A percentile compares a stretch with the other conserved stretches of the same genome.
These are phyloP conservation scores for Rhexocercosporidium sp. DNA, from an alignment of 2,329 filamentous ascomycete genomes.

Conservation along the genomic window DNA sequence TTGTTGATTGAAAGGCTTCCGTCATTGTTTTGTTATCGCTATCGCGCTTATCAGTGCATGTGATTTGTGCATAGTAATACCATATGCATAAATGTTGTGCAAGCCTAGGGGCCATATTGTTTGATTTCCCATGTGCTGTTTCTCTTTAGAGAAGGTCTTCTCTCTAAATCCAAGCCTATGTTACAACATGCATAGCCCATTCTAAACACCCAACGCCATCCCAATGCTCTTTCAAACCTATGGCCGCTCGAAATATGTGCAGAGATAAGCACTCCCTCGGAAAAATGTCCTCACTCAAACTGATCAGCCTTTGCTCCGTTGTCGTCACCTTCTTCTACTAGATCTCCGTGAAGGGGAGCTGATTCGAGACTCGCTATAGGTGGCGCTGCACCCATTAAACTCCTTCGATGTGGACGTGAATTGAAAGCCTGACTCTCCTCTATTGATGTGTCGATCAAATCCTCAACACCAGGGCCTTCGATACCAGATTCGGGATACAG, in stretches of 20 bases:
- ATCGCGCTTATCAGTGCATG: not conserved
- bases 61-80: not conserved
- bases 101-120: not conserved
- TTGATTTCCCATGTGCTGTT: not conserved
- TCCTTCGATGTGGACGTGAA: conserved; percentile 57
- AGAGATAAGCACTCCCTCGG: conserved; percentile 19
- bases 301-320: conserved; percentile 27
- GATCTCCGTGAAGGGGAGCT: conserved; percentile 49
- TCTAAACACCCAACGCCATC: conserved; percentile 37
- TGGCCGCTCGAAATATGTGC: conserved; percentile 33
- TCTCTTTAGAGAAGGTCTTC: conserved; percentile 2
- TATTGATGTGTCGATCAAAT: conserved; percentile 43
- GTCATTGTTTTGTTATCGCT: conserved; percentile 8
- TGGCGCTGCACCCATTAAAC: conserved; percentile 54
- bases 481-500: conserved; percentile 40
- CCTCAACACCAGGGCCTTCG: conserved; percentile 40
- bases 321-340: conserved; percentile 27
- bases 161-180: conserved; percentile 24
- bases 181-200: conserved; percentile 23
- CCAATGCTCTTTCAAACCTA: conserved; percentile 35
- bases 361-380: conserved; percentile 52
- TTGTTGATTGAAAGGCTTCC: conserved; percentile 20
- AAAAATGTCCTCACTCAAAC: conserved; percentile 33
- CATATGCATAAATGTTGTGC: conserved; percentile 9
- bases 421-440: conserved; percentile 63